Base-by-base conservation (phyloP, 345 rosid species). In the Passiflora organensis region DNA sequence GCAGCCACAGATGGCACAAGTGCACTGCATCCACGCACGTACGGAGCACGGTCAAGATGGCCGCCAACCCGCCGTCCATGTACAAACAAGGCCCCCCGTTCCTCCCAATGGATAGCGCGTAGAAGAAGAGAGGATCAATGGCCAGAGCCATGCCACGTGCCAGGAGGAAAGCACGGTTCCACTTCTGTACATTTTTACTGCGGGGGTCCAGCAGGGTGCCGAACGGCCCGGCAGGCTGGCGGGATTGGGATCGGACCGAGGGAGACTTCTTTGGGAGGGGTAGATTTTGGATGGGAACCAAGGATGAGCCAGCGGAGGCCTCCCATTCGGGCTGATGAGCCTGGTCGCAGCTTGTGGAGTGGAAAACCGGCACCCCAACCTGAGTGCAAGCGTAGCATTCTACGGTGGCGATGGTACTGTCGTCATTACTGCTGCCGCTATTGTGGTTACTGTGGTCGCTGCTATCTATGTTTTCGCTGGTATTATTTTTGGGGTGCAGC, bases 321-420 rank as follows among this genome's bases (percentile, higher is more conserved):
- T 84, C 93, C 96, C 93, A 91, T 76, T 88, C 82, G n/a, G 89
- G 96, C 54, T 76, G 84, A 76, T 82, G 76, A 38, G 87, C 93
- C 18, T 62, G 75, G 84, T 86, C 96, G 72, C 98, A 91, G 79
- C 96, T 88, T 37, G 91, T 86, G 56, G 98, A 91, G 75, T 88
- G 98, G 58, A 88, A 91, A 32, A 71, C 86, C 4, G 98, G 96
- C 12, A 84, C 91, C 17, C 98, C 98, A 39, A 78, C 96, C 32
- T 88, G 89, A 9, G 98, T 91, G 72, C 98, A 91, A 0, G 98
- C 94, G 56, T 86, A 82, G 71, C 98, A 91, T 74, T 91, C 98
- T 56, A 72, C 49, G 73, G 83, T 56, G 78, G 56, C 64, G 15
- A 78, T 52, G 47, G 16, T 46, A 42, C 48, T 42, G 24, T 48